Conservation (phyloP, 345 rosid species). For the Hevea brasiliensis region DNA sequence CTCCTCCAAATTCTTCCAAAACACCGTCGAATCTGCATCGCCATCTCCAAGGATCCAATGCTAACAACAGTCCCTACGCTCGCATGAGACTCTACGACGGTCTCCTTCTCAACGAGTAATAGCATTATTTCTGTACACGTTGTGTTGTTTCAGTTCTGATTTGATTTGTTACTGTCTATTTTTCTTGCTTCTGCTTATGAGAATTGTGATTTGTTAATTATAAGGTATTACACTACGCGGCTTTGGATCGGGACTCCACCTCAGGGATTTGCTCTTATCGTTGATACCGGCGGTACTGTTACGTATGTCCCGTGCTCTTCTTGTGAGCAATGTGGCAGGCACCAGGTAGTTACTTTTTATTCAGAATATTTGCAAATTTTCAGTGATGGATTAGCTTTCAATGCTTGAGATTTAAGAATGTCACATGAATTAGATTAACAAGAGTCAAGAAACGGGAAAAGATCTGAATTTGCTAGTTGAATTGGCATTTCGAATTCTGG, state of each 20-base stretch:
- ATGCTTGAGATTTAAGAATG: neutral
- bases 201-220: slow-evolving; percentile 6
- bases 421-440: neutral
- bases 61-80: slow-evolving; percentile 47
- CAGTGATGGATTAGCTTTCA: neutral
- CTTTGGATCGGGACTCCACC: slow-evolving; percentile 36
- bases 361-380: too few species aligned
- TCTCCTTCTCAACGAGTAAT: slow-evolving; percentile 81
- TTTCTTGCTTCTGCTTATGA: neutral
- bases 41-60: slow-evolving; percentile 53
- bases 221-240: slow-evolving; percentile 80
- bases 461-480: neutral
- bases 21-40: slow-evolving; percentile 39
- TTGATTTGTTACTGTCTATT: neutral
- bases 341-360: slow-evolving; percentile 49
- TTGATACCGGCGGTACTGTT: slow-evolving; percentile 35
- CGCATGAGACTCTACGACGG: slow-evolving; percentile 95
- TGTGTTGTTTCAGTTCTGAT: neutral
- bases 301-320: slow-evolving; percentile 36
- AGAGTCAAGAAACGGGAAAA: neutral
- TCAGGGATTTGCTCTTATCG: slow-evolving; percentile 34
- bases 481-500: neutral
- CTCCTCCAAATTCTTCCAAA: slow-evolving; percentile 43
- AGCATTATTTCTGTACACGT: neutral
- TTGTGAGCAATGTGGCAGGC: slow-evolving; percentile 39